Conservation (phyloP, 164 flowering plant species). For the Vitis cinerea region DNA sequence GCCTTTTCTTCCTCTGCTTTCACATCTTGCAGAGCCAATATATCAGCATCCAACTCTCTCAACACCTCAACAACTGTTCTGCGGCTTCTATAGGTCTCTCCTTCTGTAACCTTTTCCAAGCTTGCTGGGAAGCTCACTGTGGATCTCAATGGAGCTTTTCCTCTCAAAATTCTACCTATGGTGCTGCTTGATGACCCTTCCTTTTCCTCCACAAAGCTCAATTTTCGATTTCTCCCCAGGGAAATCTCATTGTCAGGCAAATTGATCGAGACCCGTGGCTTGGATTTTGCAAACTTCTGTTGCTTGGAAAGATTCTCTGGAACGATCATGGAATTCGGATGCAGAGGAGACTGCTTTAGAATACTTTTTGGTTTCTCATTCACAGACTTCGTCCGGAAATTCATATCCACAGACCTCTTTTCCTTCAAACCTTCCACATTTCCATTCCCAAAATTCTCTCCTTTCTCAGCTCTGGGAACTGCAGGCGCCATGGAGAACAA, state of each 20-base stretch:
- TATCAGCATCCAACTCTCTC: slow-evolving; percentile 62
- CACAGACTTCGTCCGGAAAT: slow-evolving; percentile 27
- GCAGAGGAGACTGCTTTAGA: slow-evolving; percentile 60
- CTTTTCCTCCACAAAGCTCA: slow-evolving; percentile 30
- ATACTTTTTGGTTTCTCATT: slow-evolving; percentile 52
- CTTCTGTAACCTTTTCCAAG: background rate
- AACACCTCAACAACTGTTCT: slow-evolving; percentile 49
- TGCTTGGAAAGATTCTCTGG: slow-evolving; percentile 24
- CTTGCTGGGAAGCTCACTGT: slow-evolving; percentile 15
- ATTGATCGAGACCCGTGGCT: slow-evolving; percentile 59
- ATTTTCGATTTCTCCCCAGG: slow-evolving; percentile 34
- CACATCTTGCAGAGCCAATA: slow-evolving; percentile 67
- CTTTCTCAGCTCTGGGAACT: slow-evolving; percentile 23
- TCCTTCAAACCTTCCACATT: background rate
- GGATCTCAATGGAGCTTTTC: slow-evolving; percentile 31
- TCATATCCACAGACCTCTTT: background rate
- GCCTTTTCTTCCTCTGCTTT: slow-evolving; percentile 70
- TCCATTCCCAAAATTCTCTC: slow-evolving; percentile 8
- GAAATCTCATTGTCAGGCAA: slow-evolving; percentile 70
- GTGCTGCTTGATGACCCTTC: slow-evolving; percentile 7
- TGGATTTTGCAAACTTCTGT: slow-evolving; percentile 45
- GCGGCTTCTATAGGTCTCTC: slow-evolving; percentile 12
- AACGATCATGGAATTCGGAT: slow-evolving; percentile 18
- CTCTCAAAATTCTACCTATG: slow-evolving; percentile 19
- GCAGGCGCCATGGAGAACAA: slow-evolving; percentile 72